Base-by-base conservation (phyloP, 2,329 filamentous ascomycete genomes). In the Didymella arachidicola region DNA sequence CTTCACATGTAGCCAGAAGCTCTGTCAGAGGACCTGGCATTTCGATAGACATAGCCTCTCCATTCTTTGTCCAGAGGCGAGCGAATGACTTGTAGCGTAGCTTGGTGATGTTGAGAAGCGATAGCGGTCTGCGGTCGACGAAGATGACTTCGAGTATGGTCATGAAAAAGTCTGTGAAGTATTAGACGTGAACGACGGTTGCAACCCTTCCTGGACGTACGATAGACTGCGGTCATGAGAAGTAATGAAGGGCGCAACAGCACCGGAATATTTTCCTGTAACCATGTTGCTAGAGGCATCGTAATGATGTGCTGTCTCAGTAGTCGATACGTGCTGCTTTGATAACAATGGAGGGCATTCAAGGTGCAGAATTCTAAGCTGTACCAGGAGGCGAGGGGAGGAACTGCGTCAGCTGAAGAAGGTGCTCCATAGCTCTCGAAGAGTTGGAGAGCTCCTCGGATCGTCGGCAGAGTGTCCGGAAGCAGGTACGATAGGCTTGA, bases 61-160 rank as follows among this genome's bases (percentile, higher is more conserved):
- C 75, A 42, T 76, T 73, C 30, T 68, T 50, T 7, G 61, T 72
- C 76, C 75, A 78, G 25, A 78, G 65, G 32, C 75, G 68, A 8
- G 72, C 72, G 48, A 77, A 78, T 46, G 69, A 67, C 55, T 69
- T 71, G 55, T 68, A 68, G 32, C 72, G 74, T 7, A 78, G 60
- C 7, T 64, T 59, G 14, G 66, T 68, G 36, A 76, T 48, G 27
- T 73, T 64, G 63, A 75, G 58, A 19, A 77, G 67, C 7, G 68
- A 56, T 30, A 60, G 53, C 5, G 73, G 74, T 26, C 63, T 60
- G 53, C 58, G 68, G 11, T 75, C 68, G 22, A 72, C 14, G 39
- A 74, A 69, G 29, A 72, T 52, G 36, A 69, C 62, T 62, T 76
- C 70, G 30, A 76, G 48, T 16, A 75, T 59, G 6, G 73, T 76